These are phyloP conservation scores for Tetracladium setigerum DNA, from an alignment of 495 filamentous ascomycete species.

Conservation along the genomic window DNA sequence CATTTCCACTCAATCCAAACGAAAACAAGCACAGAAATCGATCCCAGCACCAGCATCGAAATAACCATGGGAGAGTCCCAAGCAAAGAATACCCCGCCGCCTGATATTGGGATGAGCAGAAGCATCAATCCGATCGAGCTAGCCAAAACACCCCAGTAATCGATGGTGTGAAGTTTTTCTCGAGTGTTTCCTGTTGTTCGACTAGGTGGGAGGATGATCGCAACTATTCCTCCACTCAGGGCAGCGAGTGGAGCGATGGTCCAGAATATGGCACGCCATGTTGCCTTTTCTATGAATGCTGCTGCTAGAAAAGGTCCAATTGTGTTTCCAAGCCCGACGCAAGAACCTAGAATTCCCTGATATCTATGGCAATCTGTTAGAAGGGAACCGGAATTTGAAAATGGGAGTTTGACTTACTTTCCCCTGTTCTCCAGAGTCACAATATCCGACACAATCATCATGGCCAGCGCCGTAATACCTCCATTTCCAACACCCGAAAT, in stretches of 20 bases:
- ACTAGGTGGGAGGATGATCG: constrained; percentile 31
- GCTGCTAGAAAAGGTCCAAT: constrained; percentile 34
- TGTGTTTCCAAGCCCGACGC: constrained; percentile 33
- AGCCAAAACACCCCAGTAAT: constrained; percentile 44
- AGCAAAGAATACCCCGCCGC: constrained; percentile 50
- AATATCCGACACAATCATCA: constrained; percentile 72
- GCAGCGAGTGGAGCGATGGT: constrained; percentile 17
- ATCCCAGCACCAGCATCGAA: constrained; percentile 49
- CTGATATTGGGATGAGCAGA: constrained; percentile 54
- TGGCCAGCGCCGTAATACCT: constrained; percentile 77
- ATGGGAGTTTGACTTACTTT: constrained; percentile 33
- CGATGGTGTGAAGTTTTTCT: constrained; percentile 44
- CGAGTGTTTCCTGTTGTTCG: constrained; percentile 22
- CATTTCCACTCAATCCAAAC: constrained; percentile 51
- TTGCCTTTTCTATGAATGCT: constrained; percentile 25
- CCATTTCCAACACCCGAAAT: constrained; percentile 66
- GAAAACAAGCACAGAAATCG: constrained; percentile 37
- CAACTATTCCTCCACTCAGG: constrained; percentile 21
- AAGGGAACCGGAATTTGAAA: not conserved
- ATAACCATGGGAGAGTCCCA: constrained; percentile 58
- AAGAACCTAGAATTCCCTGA: constrained; percentile 34
- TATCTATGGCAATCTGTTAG: constrained; percentile 18
- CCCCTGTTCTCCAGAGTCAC: constrained; percentile 69
- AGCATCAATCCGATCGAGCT: constrained; percentile 48
- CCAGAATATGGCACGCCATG: constrained; percentile 22